Percentiles rank a stretch among this genome's conserved stretches.
Conservation (phyloP, 495 filamentous ascomycete species). For the Xylaria venustula region DNA sequence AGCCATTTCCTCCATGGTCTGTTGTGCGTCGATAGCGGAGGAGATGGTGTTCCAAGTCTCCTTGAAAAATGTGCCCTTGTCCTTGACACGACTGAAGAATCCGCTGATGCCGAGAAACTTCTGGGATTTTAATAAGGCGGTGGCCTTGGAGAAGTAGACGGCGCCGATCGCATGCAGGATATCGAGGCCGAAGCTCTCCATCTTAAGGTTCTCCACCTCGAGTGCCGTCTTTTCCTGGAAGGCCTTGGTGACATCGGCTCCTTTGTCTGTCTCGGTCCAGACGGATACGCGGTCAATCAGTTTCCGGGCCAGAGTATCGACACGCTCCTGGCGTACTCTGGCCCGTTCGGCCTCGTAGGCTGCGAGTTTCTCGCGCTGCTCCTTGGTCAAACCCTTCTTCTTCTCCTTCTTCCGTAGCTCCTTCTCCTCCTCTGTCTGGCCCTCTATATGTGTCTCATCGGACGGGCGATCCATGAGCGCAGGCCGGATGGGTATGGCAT, state of each 20-base stretch:
- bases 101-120: conserved; percentile 96
- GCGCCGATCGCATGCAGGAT: conserved; percentile 93
- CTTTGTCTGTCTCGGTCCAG: conserved; percentile 97
- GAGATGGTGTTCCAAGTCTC: conserved; percentile 98
- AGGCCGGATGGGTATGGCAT: conserved; percentile 68
- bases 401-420: conserved; percentile 69
- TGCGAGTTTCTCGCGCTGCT: conserved; percentile 85
- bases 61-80: conserved; percentile 94
- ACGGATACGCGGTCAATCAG: conserved; percentile 87
- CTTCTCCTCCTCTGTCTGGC: conserved; percentile 72
- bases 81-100: conserved; percentile 90
- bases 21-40: conserved; percentile 95
- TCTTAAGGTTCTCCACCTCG: conserved; percentile 97
- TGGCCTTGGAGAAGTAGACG: conserved; percentile 84
- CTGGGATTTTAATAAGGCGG: conserved; percentile 85
- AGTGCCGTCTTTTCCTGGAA: conserved; percentile 93
- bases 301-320: conserved; percentile 78
- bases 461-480: conserved; percentile 88
- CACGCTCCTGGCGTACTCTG: conserved; percentile 83
- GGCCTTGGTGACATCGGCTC: conserved; percentile 74
- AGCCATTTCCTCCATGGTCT: conserved; percentile 99
- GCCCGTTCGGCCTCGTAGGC: conserved; percentile 86
- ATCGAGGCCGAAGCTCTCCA: conserved; percentile 97
- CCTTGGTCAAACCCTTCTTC: conserved; percentile 81
- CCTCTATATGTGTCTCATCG: conserved; percentile 72